Evolutionary conservation across 1,139 yeast species (phyloP).

Genomic region (Hyphopichia wangnamkhiaoensis): DNA sequence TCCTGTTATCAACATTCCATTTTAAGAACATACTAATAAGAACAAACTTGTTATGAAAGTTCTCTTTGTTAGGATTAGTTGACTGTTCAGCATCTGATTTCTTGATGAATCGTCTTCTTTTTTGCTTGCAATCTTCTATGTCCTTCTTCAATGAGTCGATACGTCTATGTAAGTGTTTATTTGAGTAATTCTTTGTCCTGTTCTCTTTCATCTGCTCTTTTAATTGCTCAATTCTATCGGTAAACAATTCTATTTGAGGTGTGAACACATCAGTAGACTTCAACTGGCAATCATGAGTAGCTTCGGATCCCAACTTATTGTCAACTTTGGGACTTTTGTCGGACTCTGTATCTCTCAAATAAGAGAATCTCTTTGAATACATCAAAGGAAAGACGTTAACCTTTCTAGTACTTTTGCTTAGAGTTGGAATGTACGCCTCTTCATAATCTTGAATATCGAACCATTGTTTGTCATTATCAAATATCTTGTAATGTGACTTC

Average conservation of each 20-base stretch:
- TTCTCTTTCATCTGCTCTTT: constrained; percentile 19
- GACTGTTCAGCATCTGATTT: neutral
- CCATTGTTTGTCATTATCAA: constrained; percentile 41
- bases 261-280: constrained; percentile 26
- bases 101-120: constrained; percentile 6
- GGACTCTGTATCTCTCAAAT: constrained; percentile 37
- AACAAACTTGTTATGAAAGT: constrained; percentile 43
- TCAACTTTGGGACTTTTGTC: constrained; percentile 10
- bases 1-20: constrained; percentile 44
- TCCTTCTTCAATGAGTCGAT: constrained; percentile 25
- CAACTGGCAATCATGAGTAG: constrained; percentile 34
- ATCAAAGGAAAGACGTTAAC: constrained; percentile 36
- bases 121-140: constrained; percentile 13
- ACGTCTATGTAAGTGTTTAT: constrained; percentile 18
- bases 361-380: constrained; percentile 39
- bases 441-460: constrained; percentile 45
- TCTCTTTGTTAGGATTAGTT: constrained; percentile 14
- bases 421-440: constrained; percentile 37
- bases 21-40: constrained; percentile 43
- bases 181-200: constrained; percentile 11
- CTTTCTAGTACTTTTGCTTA: constrained; percentile 20
- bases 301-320: constrained; percentile 26
- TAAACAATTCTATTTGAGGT: constrained; percentile 29
- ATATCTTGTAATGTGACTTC: constrained; percentile 24
- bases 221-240: constrained; percentile 30